Evolutionary conservation across 768 basidiomycete genomes (phyloP).

Genomic region (Suillus hirtellus): DNA sequence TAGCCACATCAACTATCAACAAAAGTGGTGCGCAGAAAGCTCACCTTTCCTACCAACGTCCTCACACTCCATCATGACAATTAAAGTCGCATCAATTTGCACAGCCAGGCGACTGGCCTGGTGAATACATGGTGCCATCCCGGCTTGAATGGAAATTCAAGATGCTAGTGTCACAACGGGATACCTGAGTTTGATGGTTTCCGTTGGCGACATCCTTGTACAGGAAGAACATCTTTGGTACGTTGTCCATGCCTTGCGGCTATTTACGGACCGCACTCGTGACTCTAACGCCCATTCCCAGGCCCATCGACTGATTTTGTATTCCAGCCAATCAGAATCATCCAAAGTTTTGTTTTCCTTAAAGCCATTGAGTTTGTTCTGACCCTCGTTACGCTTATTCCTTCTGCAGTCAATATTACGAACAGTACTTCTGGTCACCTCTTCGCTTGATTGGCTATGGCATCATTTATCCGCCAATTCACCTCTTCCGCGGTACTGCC

Average conservation of each 20-base stretch:
- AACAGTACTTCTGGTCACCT: background rate
- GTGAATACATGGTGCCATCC: background rate
- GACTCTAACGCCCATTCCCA: conserved; percentile 1
- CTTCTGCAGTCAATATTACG: background rate
- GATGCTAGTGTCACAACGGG: too few relatives aligned
- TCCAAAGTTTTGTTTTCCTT: background rate
- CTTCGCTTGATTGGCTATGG: conserved; percentile 27
- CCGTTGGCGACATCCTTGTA: too few relatives aligned
- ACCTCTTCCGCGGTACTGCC: conserved; percentile 33
- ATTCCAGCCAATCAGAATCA: conserved; percentile 1
- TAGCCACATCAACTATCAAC: background rate
- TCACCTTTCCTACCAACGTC: background rate
- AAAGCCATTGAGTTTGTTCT: background rate
- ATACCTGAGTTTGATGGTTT: too few relatives aligned
- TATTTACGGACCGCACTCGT: too few relatives aligned
- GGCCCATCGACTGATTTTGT: conserved; percentile 3
- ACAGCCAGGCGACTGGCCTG: background rate
- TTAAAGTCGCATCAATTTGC: background rate
- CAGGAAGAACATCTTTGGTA: too few relatives aligned
- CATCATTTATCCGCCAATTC: conserved; percentile 30
- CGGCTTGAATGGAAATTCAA: background rate
- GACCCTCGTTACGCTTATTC: background rate
- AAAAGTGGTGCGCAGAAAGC: background rate
- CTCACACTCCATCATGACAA: background rate
- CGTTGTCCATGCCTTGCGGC: too few relatives aligned